Percentiles rank a stretch among this genome's conserved stretches.
Evolutionary conservation across 2,329 filamentous ascomycete genomes (phyloP).

Genomic region (Hymenoscyphus repandus): DNA sequence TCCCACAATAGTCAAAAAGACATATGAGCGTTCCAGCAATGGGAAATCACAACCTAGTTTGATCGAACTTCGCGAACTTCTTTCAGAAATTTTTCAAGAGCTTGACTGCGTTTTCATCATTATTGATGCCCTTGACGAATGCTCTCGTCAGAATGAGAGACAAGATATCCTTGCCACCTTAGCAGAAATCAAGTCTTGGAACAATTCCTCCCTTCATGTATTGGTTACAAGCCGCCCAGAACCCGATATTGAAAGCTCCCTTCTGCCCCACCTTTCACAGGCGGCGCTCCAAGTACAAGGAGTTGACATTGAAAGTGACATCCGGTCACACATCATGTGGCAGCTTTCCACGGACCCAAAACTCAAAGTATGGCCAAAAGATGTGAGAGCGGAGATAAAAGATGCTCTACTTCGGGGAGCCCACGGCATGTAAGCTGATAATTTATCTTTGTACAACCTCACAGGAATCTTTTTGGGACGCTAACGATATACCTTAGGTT

Average conservation of each 20-base stretch:
- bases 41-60: slow-evolving; percentile 23
- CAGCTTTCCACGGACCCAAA: slow-evolving; percentile 17
- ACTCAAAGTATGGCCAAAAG: slow-evolving; percentile 24
- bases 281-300: slow-evolving; percentile 22
- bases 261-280: slow-evolving; percentile 9
- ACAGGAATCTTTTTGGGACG: too few relatives aligned
- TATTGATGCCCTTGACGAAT: slow-evolving; percentile 32
- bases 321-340: slow-evolving; percentile 22
- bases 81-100: slow-evolving; percentile 25
- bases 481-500: slow-evolving; percentile 21
- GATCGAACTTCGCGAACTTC: slow-evolving; percentile 20
- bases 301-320: slow-evolving; percentile 24
- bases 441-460: slow-evolving; percentile 6
- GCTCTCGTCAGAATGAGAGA: slow-evolving; percentile 8
- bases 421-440: slow-evolving; percentile 29
- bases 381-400: slow-evolving; percentile 25
- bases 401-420: slow-evolving; percentile 20
- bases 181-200: not conserved
- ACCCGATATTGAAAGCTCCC: slow-evolving; percentile 21
- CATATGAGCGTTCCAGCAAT: slow-evolving; percentile 26
- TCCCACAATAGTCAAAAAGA: slow-evolving; percentile 19
- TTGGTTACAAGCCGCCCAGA: slow-evolving; percentile 25
- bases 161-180: slow-evolving; percentile 6
- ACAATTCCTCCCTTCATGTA: slow-evolving; percentile 6
- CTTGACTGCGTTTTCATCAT: slow-evolving; percentile 25